A percentile compares a stretch with the other conserved stretches of the same genome.
These are phyloP conservation scores for Sporisorium graminicola DNA, from an alignment of 1,284 basidiomycete species.

Conservation along the genomic window DNA sequence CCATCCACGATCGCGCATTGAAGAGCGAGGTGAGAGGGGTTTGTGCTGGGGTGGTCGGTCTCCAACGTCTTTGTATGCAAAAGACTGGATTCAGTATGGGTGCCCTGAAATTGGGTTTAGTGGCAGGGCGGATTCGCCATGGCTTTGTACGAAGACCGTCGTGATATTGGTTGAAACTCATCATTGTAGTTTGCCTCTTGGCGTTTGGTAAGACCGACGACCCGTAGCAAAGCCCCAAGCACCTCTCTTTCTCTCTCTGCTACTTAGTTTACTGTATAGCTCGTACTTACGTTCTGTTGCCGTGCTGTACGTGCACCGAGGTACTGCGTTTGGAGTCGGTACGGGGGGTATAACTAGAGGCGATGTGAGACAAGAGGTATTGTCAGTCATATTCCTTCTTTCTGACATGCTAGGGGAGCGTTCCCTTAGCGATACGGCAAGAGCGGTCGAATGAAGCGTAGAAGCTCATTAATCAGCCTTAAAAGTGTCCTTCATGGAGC, in stretches of 20 bases:
- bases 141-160: slow-evolving; percentile 64
- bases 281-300: not conserved
- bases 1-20: not conserved
- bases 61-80: slow-evolving; percentile 5
- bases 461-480: slow-evolving; percentile 64
- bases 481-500: slow-evolving; percentile 56
- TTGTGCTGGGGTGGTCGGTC: not conserved
- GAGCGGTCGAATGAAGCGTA: not conserved
- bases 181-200: slow-evolving; percentile 16
- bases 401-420: not conserved
- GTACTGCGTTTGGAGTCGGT: not conserved
- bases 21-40: not conserved
- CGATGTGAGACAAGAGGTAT: not conserved
- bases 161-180: slow-evolving; percentile 61
- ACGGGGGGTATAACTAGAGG: not conserved
- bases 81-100: slow-evolving; percentile 47
- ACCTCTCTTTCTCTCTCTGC: too few relatives aligned
- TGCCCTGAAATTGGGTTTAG: slow-evolving; percentile 64
- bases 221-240: too few relatives aligned
- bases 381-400: not conserved
- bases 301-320: not conserved
- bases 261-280: too few relatives aligned
- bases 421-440: not conserved
- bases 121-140: slow-evolving; percentile 65
- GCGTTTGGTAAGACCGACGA: not conserved